Evolutionary conservation across 495 filamentous ascomycete species (phyloP).

Genomic region (Extremus antarcticus): DNA sequence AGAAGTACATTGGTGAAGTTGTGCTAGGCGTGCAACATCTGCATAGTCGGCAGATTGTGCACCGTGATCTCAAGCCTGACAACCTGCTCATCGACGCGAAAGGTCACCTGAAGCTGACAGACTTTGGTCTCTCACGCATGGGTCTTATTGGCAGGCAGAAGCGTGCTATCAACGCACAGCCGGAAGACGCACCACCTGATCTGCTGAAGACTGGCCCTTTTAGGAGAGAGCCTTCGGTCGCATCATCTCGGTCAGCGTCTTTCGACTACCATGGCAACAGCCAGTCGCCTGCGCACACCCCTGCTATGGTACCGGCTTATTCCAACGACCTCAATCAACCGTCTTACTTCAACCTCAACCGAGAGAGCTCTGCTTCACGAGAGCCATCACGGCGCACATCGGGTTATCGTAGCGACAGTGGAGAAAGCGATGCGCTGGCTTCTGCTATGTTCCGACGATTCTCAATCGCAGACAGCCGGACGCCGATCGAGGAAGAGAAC

Average conservation of each 20-base stretch:
- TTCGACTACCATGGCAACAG: constrained; percentile 69
- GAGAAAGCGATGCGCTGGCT: constrained; percentile 72
- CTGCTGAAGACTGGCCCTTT: constrained; percentile 88
- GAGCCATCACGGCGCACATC: constrained; percentile 73
- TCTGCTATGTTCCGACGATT: constrained; percentile 68
- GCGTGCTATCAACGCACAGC: constrained; percentile 66
- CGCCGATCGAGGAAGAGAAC: constrained; percentile 59
- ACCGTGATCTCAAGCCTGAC: constrained; percentile 93
- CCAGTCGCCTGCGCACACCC: constrained; percentile 72
- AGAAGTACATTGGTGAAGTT: constrained; percentile 92
- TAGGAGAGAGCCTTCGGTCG: constrained; percentile 67
- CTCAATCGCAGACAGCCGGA: constrained; percentile 56
- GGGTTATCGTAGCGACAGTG: constrained; percentile 83
- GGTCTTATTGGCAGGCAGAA: constrained; percentile 93
- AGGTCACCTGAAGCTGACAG: constrained; percentile 91
- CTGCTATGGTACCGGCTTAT: constrained; percentile 75
- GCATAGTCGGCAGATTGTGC: constrained; percentile 86
- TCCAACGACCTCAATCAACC: constrained; percentile 59
- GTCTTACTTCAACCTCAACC: constrained; percentile 79
- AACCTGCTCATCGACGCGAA: constrained; percentile 96
- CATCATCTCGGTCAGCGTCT: constrained; percentile 90
- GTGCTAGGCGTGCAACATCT: constrained; percentile 91
- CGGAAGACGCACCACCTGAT: constrained; percentile 74
- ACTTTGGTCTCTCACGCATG: constrained; percentile 96
- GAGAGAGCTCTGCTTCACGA: constrained; percentile 51